These are phyloP conservation scores for Penicillium bialowiezense DNA, from an alignment of 495 filamentous ascomycete species.

Conservation along the genomic window DNA sequence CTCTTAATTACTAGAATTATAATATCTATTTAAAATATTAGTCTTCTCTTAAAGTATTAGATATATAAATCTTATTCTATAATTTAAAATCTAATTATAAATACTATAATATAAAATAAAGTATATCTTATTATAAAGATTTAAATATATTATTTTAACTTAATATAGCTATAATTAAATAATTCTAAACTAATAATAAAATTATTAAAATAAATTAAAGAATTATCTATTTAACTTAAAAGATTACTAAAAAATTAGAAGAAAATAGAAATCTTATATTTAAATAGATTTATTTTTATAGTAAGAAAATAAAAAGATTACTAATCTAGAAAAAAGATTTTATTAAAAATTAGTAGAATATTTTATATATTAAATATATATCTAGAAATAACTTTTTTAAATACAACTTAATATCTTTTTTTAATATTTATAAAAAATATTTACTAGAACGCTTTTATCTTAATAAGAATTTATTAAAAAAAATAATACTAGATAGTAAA, in stretches of 20 bases:
- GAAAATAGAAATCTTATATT: conserved; percentile 4
- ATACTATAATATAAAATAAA: conserved; percentile 22
- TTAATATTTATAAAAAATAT: conserved; percentile 20
- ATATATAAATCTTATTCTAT: conserved; percentile 19
- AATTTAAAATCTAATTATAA: conserved; percentile 21
- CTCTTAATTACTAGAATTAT: too few relatives aligned
- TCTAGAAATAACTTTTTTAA: conserved; percentile 18
- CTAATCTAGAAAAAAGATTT: conserved; percentile 7
- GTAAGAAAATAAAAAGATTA: conserved; percentile 15
- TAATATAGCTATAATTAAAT: conserved; percentile 7
- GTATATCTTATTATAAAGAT: conserved; percentile 24
- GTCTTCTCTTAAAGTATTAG: conserved; percentile 15
- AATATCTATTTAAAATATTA: conserved; percentile 25
- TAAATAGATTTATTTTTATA: conserved; percentile 15
- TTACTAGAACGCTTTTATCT: conserved; percentile 12
- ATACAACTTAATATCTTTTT: conserved; percentile 14
- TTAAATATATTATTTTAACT: conserved; percentile 15
- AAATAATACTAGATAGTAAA: conserved; percentile 15
- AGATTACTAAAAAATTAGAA: conserved; percentile 8
- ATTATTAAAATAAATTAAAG: conserved; percentile 15
- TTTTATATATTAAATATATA: conserved; percentile 17
- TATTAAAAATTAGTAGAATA: conserved; percentile 20
- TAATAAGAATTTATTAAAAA: conserved; percentile 10
- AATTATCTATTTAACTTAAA: conserved; percentile 13
- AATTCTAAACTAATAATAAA: conserved; percentile 12